Evolutionary conservation across 345 rosid species (phyloP).

Genomic region (Heritiera fomes): DNA sequence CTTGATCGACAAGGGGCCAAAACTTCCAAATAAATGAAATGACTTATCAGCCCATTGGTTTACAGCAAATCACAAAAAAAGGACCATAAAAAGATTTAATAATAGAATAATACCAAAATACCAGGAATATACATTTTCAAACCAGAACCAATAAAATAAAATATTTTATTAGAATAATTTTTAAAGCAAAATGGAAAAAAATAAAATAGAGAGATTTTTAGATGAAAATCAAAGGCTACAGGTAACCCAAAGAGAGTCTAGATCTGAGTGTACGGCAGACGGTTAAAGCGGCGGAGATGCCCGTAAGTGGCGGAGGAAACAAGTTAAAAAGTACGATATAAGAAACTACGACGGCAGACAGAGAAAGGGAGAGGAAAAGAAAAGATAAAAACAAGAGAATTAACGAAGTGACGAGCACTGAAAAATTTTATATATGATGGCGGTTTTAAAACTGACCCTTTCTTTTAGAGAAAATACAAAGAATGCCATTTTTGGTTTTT

Average conservation of each 20-base stretch:
- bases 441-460: background rate
- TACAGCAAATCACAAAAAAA: background rate
- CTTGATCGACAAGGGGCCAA: no score
- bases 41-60: background rate
- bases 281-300: background rate
- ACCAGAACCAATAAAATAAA: background rate
- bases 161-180: slow-evolving; percentile 6
- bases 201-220: background rate
- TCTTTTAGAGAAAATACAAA: background rate
- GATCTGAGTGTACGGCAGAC: background rate
- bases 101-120: slow-evolving; percentile 4
- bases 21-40: background rate
- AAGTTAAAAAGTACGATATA: background rate
- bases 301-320: background rate
- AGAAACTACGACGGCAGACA: background rate
- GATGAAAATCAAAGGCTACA: background rate
- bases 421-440: slow-evolving; percentile 1
- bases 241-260: background rate
- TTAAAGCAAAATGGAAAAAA: background rate
- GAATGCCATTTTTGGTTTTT: background rate
- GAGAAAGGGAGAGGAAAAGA: slow-evolving; percentile 5
- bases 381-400: background rate
- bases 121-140: background rate
- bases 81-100: background rate
- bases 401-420: background rate